Percentiles rank a stretch among this genome's conserved stretches.
Evolutionary conservation across 208 protist genomes (phyloP).

Genomic region (Leptomonas seymouri): DNA sequence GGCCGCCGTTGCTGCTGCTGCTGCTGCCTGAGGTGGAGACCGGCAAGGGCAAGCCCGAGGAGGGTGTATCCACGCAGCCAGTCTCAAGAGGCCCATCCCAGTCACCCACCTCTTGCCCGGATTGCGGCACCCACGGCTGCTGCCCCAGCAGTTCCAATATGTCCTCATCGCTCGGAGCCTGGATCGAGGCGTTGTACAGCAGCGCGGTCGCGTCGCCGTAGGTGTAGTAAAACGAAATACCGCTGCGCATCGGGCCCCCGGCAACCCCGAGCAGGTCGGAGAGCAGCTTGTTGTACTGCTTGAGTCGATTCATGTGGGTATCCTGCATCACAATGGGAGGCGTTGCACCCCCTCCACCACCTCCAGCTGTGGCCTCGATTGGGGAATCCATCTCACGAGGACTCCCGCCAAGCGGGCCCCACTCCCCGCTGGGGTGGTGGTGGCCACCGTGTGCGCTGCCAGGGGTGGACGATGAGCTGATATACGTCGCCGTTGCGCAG

Average conservation of each 20-base stretch:
- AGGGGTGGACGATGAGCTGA: background rate
- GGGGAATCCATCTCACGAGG: constrained; percentile 19
- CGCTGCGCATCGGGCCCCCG: constrained; percentile 46
- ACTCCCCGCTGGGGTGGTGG: background rate
- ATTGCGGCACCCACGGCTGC: constrained; percentile 14
- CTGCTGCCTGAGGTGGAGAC: background rate
- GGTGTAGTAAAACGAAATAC: constrained; percentile 60
- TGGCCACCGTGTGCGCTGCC: background rate
- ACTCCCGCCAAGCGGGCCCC: background rate
- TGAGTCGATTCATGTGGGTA: constrained; percentile 32
- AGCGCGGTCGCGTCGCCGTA: constrained; percentile 54
- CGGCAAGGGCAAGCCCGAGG: background rate
- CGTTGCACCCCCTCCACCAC: background rate
- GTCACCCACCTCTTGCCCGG: constrained; percentile 2
- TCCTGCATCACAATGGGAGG: constrained; percentile 4
- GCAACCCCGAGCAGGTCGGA: constrained; percentile 42
- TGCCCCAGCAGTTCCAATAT: constrained; percentile 37
- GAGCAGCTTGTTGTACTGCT: constrained; percentile 40
- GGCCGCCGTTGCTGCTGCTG: background rate
- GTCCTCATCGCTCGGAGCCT: constrained; percentile 42
- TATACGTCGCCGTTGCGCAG: background rate
- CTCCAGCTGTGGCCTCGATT: background rate
- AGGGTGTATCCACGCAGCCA: background rate
- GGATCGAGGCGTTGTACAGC: constrained; percentile 64
- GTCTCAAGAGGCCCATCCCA: constrained; percentile 1